Conservation (phyloP, 495 filamentous ascomycete species). For the Talaromyces trachyspermus region DNA sequence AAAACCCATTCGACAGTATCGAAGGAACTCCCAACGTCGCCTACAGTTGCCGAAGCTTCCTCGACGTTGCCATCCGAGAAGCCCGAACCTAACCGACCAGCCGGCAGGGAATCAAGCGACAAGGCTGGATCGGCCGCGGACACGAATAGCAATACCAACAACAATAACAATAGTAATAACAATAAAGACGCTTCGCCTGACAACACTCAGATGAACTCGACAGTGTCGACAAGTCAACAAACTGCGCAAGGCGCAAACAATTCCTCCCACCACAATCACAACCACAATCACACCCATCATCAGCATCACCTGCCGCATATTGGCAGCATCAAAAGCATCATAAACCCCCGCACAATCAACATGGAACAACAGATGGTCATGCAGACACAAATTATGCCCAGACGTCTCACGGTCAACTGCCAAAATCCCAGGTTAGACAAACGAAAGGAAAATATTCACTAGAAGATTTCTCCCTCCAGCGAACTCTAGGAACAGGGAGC, state of each 20-base stretch:
- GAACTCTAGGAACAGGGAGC: constrained; percentile 91
- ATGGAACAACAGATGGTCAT: background rate
- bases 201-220: constrained; percentile 6
- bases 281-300: constrained; percentile 12
- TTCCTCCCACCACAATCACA: background rate
- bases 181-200: constrained; percentile 4
- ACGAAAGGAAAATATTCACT: constrained; percentile 99
- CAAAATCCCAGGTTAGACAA: constrained; percentile 44
- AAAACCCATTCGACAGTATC: constrained; percentile 66
- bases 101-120: constrained; percentile 13
- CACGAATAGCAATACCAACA: constrained; percentile 22
- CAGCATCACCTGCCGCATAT: constrained; percentile 28
- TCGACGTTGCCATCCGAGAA: constrained; percentile 24
- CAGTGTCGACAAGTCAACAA: background rate
- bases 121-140: constrained; percentile 29
- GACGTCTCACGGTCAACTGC: constrained; percentile 17
- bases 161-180: too few species aligned
- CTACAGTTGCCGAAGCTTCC: constrained; percentile 42
- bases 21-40: constrained; percentile 53
- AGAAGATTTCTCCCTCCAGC: constrained; percentile 75
- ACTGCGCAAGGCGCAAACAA: constrained; percentile 3
- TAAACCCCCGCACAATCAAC: constrained; percentile 27
- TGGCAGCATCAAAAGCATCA: constrained; percentile 39
- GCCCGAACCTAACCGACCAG: constrained; percentile 11
- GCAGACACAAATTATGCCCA: constrained; percentile 4